Conservation (phyloP, 306 rosid species). For the Dalbergia cochinchinensis region DNA sequence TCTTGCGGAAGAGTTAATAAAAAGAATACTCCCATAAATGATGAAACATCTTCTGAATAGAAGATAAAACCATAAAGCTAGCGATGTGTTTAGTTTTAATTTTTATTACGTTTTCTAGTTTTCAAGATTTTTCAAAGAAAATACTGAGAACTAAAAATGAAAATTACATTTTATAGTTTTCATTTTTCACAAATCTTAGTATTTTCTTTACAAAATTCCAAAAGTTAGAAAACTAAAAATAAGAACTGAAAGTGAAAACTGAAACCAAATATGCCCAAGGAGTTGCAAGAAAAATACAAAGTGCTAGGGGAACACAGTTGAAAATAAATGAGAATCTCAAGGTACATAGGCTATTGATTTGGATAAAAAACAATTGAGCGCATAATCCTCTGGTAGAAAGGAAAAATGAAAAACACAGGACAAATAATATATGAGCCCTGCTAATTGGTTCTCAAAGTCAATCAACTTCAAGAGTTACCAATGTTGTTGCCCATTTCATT, state of each 20-base stretch:
- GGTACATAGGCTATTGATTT: neutral
- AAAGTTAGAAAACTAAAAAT: too few species aligned
- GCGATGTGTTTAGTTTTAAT: too few species aligned
- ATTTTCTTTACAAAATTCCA: too few species aligned
- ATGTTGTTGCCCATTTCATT: constrained; percentile 42
- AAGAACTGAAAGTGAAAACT: too few species aligned
- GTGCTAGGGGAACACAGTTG: constrained; percentile 10
- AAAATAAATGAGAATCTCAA: constrained; percentile 12
- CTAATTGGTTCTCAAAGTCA: constrained; percentile 22
- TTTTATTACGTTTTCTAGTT: too few species aligned
- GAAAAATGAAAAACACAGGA: neutral
- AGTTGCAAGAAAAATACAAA: neutral
- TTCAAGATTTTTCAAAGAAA: too few species aligned
- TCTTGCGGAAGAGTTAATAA: neutral
- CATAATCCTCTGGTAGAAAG: constrained; percentile 17
- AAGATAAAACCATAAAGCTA: neutral
- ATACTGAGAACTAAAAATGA: too few species aligned
- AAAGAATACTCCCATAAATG: neutral
- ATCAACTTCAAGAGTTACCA: constrained; percentile 12
- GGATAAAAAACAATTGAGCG: constrained; percentile 5
- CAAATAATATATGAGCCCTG: constrained; percentile 26
- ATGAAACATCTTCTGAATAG: neutral
- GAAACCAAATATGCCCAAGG: too few species aligned
- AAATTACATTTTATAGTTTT: too few species aligned
- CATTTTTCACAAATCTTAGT: too few species aligned